Evolutionary conservation across 805 yeast species (phyloP), one percentile per base, ranked within the genome.

Genomic region (Lipomyces sp.): DNA sequence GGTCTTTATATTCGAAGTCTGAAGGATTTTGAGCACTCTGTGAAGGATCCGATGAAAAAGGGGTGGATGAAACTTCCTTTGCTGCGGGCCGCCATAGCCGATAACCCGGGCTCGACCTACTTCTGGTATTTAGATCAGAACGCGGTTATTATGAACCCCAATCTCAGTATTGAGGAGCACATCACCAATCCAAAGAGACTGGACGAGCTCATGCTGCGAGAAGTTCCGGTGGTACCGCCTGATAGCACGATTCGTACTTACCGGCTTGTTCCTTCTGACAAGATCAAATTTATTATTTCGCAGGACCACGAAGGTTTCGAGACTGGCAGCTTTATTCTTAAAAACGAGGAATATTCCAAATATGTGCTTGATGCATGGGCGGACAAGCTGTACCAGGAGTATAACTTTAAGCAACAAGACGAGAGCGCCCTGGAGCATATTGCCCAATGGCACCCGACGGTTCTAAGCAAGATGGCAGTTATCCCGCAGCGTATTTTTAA

Each of bases 371-470:
- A 89, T 65, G 76, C 79, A 58, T 84, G 96, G 89, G 67, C 77
- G 31, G 93, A 87, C 65, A 80, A 81, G 22, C 73, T 88, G 42
- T 82, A 80, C 64, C 76, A 86, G 64, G 74, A 77, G 43, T 88
- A 84, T 69, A 76, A 76, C 50, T 86, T 86, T 68, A 77, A 77
- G 13, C 66, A 67, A 43, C 77, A 77, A 47, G 84, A 70, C 29
- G 56, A 57, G 39, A 63, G 69, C 5, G 90, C 93, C 0, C 64
- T 91, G 38, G 60, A 56, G 21, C 98, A 93, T 65, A 73, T 89
- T 39, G 73, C 89, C 60, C 97, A 88, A 68, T 93, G 98, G 98
- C 98, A 91, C 65, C 95, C 96, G 11, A 80, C 78, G 26, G 70
- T 85, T 24, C 73, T 93, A 59, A 76, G 84, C 47, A 84, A 81